Evolutionary conservation across 75 land plant genomes (phyloP).

Genomic region (Ceratopteris richardii): DNA sequence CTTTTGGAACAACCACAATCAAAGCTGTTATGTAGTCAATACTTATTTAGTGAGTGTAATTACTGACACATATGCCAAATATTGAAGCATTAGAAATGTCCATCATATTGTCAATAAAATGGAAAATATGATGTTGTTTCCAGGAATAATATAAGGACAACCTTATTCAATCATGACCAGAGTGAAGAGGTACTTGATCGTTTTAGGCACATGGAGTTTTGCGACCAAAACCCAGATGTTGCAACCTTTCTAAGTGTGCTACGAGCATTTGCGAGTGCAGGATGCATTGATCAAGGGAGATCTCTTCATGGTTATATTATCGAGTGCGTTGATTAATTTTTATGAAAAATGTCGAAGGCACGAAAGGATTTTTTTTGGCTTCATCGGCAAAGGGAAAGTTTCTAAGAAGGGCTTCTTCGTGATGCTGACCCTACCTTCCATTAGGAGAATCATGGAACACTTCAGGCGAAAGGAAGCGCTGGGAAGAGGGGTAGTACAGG

Average conservation of each 20-base stretch:
- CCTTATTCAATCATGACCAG: slow-evolving; percentile 1
- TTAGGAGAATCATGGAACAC: too few relatives aligned
- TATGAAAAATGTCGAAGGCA: too few relatives aligned
- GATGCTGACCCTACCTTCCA: too few relatives aligned
- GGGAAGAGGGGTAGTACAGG: too few relatives aligned
- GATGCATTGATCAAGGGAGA: slow-evolving; percentile 2
- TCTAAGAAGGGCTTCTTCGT: too few relatives aligned
- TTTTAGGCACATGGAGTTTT: slow-evolving; percentile 5
- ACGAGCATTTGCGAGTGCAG: slow-evolving; percentile 1
- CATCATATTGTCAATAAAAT: slow-evolving; percentile 7
- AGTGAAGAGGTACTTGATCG: slow-evolving; percentile 1
- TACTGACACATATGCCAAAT: slow-evolving; percentile 22
- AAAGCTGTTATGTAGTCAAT: too few relatives aligned
- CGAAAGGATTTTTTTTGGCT: too few relatives aligned
- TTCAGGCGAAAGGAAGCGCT: too few relatives aligned
- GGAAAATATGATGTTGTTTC: slow-evolving; percentile 6
- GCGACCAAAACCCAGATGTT: slow-evolving; percentile 1
- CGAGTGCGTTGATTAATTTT: too few relatives aligned
- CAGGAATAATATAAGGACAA: slow-evolving; percentile 11
- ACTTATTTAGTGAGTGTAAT: slow-evolving; percentile 13
- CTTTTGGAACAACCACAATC: too few relatives aligned
- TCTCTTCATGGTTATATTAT: slow-evolving; percentile 1
- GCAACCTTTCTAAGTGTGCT: slow-evolving; percentile 4
- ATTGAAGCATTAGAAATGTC: slow-evolving; percentile 19
- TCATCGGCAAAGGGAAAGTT: too few relatives aligned